phyloP scores from a whole-genome alignment of 345 rosid genomes.

The Salix arbutifolia region DNA sequence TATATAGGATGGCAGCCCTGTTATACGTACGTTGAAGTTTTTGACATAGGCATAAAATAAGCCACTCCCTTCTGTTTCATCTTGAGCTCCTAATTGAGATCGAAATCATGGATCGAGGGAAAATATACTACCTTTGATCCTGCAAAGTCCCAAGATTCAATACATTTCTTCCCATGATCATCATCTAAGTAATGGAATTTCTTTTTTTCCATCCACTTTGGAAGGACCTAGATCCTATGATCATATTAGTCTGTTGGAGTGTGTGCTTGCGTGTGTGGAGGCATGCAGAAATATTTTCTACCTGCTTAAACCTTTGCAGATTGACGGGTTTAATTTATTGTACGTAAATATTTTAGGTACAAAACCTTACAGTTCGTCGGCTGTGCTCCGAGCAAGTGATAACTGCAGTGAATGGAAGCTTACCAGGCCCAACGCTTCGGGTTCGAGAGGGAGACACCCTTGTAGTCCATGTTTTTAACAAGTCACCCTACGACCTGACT shows the following conservation, averaged over 20 bases:
- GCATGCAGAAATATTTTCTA: neutral
- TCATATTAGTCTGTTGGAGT: too few relatives aligned
- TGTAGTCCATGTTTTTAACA: slow-evolving; percentile 60
- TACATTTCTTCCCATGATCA: neutral
- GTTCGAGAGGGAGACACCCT: slow-evolving; percentile 77
- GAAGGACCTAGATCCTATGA: neutral
- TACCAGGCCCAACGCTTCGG: slow-evolving; percentile 69
- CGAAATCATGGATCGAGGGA: neutral
- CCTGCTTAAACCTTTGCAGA: neutral
- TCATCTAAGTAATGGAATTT: neutral
- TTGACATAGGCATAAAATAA: neutral
- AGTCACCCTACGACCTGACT: slow-evolving; percentile 78
- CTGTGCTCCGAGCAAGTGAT: slow-evolving; percentile 57
- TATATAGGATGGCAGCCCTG: neutral
- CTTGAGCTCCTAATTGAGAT: neutral
- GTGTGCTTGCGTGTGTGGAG: too few relatives aligned
- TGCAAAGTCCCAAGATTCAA: neutral
- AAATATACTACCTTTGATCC: neutral
- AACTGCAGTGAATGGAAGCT: slow-evolving; percentile 65
- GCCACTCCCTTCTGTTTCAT: neutral
- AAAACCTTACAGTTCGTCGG: slow-evolving; percentile 48
- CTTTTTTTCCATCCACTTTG: neutral
- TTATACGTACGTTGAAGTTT: neutral
- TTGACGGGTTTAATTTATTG: neutral
- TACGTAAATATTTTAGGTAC: slow-evolving; percentile 43